Conservation (phyloP, 371 early-diverging fungal genomes). For the Gilbertella persicaria region DNA sequence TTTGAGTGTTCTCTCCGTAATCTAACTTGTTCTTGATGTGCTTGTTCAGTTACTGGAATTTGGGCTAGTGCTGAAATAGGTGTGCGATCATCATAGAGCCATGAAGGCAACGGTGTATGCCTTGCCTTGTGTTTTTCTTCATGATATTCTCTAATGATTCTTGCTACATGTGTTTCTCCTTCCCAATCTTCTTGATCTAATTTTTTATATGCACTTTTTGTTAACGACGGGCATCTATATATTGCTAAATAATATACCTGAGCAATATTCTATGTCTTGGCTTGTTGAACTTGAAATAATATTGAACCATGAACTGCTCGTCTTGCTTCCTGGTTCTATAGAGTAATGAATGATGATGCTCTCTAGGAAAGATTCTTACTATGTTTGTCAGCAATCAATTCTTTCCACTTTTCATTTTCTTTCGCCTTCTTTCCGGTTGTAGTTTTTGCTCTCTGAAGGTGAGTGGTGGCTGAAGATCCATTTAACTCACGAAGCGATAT, state of each 20-base stretch:
- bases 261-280: neutral
- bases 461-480: neutral
- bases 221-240: neutral
- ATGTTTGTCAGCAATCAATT: conserved; percentile 36
- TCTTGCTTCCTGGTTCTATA: neutral
- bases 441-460: neutral
- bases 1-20: neutral
- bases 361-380: neutral
- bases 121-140: conserved; percentile 30
- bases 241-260: no score
- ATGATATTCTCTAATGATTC: conserved; percentile 50
- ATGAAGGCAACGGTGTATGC: conserved; percentile 24
- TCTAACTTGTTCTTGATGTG: conserved; percentile 1
- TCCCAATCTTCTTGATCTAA: conserved; percentile 61
- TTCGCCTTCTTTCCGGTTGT: conserved; percentile 29
- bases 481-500: conserved; percentile 1
- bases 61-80: conserved; percentile 2
- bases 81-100: conserved; percentile 31
- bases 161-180: conserved; percentile 59
- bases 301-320: neutral
- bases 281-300: neutral
- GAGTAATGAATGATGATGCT: neutral
- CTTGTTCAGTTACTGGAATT: neutral
- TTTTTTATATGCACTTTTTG: conserved; percentile 29
- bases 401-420: conserved; percentile 52